Conservation (phyloP, 495 filamentous ascomycete genomes). For the Neurospora terricola region DNA sequence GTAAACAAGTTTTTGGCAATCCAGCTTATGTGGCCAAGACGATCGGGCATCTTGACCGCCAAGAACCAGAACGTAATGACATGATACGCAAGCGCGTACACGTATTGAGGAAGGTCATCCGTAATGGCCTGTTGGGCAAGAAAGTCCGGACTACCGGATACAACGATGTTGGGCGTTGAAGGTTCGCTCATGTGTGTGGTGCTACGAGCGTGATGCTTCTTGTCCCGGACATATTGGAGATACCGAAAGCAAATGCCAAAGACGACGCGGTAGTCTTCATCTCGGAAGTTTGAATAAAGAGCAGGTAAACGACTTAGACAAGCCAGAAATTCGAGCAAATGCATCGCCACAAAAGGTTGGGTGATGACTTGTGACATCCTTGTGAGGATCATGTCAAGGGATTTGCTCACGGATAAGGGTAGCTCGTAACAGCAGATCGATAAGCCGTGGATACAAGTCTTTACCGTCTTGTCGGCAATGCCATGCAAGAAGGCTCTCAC, state of each 20-base stretch:
- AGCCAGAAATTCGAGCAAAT: slow-evolving; percentile 87
- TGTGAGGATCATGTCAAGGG: slow-evolving; percentile 70
- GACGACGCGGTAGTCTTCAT: slow-evolving; percentile 81
- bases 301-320: slow-evolving; percentile 76
- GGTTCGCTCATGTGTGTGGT: slow-evolving; percentile 23
- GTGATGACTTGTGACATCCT: slow-evolving; percentile 95
- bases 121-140: slow-evolving; percentile 27
- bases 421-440: slow-evolving; percentile 91
- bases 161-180: slow-evolving; percentile 19
- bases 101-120: slow-evolving; percentile 76
- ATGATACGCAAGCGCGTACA: slow-evolving; percentile 86
- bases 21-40: slow-evolving; percentile 76
- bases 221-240: slow-evolving; percentile 56
- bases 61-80: slow-evolving; percentile 97
- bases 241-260: slow-evolving; percentile 94
- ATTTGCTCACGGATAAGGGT: slow-evolving; percentile 70
- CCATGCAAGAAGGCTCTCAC: slow-evolving; percentile 76
- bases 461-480: slow-evolving; percentile 74
- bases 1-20: slow-evolving; percentile 79
- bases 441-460: slow-evolving; percentile 87
- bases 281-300: slow-evolving; percentile 75
- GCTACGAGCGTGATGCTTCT: slow-evolving; percentile 31
- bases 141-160: slow-evolving; percentile 9
- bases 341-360: slow-evolving; percentile 78
- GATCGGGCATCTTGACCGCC: slow-evolving; percentile 71